Base-by-base conservation (phyloP, 805 yeast species). In the Spathaspora sp. region DNA sequence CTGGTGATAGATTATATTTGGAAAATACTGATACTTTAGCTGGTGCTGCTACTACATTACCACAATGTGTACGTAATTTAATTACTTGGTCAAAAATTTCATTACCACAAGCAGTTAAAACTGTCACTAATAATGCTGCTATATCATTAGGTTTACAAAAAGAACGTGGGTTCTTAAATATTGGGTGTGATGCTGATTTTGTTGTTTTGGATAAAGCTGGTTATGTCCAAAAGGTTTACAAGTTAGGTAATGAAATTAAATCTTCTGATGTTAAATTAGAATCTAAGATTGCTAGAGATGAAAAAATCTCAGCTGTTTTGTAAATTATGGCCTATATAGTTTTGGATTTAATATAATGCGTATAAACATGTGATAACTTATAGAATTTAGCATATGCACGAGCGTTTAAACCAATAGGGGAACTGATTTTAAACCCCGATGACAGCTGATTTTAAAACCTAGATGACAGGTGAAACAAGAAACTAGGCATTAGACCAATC, bases 11-110 rank as follows among this genome's bases (percentile, higher is more conserved):
- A 44, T 67, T 81, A 54, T 70, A 69, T 49, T 69, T 81, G 55
- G 69, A 80, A 60, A 83, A 81, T 31, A 80, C 85, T 9, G 71
- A 75, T 49, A 82, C 84, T 8, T 76, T 81, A 63, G 86, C 86
- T 9, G 86, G 86, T 26, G 77, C 82, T 17, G 84, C 83, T n/a
- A 78, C 85, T 8, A 75, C 79, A 29, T 71, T 81, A 48, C 76
- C 80, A 23, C 72, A 72, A 49, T 78, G 83, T 59, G 63, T 81
- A 31, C 67, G 79, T 53, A 80, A 81, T 63, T 68, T 80, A 49
- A 69, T 75, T 60, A 54, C 65, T 44, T 81, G 86, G 86, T 68
- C 79, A 4, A 65, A 67, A 20, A 65, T 80, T 23, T 56, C 77
- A 4, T 67, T 81, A 51, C 77, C 80, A 9, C 71, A 77, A 59